Conservation (phyloP, 805 yeast species). For the Metschnikowia similis region DNA sequence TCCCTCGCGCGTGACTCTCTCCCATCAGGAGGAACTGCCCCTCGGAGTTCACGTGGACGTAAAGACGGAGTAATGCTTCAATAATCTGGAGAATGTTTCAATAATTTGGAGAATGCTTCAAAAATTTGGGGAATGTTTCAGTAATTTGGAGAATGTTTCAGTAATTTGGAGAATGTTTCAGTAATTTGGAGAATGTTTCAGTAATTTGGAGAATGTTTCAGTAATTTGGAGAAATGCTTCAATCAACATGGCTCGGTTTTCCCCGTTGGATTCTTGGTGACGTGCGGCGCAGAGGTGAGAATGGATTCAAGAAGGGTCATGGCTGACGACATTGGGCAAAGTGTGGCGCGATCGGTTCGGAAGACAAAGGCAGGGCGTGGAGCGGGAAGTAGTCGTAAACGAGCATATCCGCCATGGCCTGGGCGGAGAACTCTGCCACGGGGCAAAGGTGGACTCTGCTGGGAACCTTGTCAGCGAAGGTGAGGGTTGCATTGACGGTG, state of each 20-base stretch:
- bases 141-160: too few relatives aligned
- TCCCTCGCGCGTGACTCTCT: too few relatives aligned
- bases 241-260: not conserved
- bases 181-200: too few relatives aligned
- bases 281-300: not conserved
- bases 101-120: too few relatives aligned
- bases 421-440: not conserved
- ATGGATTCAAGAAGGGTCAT: not conserved
- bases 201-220: too few relatives aligned
- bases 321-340: not conserved
- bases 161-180: too few relatives aligned
- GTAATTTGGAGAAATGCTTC: not conserved
- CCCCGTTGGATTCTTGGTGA: not conserved
- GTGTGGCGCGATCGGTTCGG: not conserved
- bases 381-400: not conserved
- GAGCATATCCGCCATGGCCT: not conserved
- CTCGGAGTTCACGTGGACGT: not conserved
- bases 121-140: too few relatives aligned
- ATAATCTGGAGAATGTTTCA: too few relatives aligned
- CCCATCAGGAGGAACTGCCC: not conserved
- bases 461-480: not conserved
- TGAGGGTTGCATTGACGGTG: not conserved
- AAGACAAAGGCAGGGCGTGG: not conserved
- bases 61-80: not conserved
- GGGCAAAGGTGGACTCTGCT: not conserved